Evolutionary conservation across 2,329 filamentous ascomycete species (phyloP), one percentile per base, ranked within the genome.

Genomic region (Sporothrix curviconia): DNA sequence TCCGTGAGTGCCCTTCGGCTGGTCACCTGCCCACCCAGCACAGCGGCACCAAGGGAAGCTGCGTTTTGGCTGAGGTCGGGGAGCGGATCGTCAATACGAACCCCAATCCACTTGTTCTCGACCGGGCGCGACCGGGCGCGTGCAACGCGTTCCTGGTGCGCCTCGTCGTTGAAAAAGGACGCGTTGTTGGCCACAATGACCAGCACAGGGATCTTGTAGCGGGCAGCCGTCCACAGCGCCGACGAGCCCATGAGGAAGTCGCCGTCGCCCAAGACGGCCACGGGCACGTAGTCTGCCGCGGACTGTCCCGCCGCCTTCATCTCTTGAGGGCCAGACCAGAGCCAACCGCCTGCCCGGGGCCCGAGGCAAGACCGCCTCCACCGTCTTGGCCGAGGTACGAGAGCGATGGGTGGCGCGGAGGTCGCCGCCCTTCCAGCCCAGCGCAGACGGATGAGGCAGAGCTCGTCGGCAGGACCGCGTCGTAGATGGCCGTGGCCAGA

Each of bases 121-220:
- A 50, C 36, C 3, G 42, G 50, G 5, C 56, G 50, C 5, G 39
- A 34, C 3, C 56, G 56, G 7, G 25, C 34, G 2, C 42, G 24
- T 4, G 56, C 50, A 1, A 58, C 51, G 3, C 51, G 24, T 25
- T 58, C 50, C 42, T 58, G 56, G 42, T 58, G 56, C 24, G 32
- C 50, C 36, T 58, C 56, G 50, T 58, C 56, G 42, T 58, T 58
- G 50, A 42, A 58, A 19, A 58, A 58, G 8, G 50, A 58, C 19
- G 56, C 50, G 22, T 58, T 58, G 56, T 58, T 58, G 30, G 50
- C 50, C 4, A 58, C 19, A 11, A 55, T 24, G 11, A 55, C 40
- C 15, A 55, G 50, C 1, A 58, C 24, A 4, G 50, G 56, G 4
- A 58, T 36, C 12, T n/a, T 32, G 34, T 58, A 58, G 22, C 43